Base-by-base conservation (phyloP, 2,329 filamentous ascomycete genomes). In the Diatrype stigma region DNA sequence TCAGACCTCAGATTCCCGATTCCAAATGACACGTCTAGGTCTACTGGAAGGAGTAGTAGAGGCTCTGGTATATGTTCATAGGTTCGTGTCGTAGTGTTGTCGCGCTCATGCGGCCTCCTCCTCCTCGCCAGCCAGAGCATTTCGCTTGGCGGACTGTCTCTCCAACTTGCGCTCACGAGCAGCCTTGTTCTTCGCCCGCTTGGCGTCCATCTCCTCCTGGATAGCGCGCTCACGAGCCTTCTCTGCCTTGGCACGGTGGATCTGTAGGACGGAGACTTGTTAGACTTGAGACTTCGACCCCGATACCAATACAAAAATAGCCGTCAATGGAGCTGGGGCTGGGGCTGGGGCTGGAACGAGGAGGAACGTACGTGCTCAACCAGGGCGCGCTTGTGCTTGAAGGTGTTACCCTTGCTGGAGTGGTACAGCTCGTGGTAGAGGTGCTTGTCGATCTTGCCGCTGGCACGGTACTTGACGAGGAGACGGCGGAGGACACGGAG, bases 391-490 rank as follows among this genome's bases (percentile, higher is more conserved):
- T 97, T 99, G 90, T 99, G 94, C 92, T 99, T 99, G 89, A 99
- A 99, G 77, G 94, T 93, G 88, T 99, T 99, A 95, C 94, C 95
- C 92, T 99, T 99, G 87, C 89, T 94, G 75, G 96, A 83, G 80
- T 96, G 94, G 86, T 99, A 99, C 67, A 99, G 90, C 83, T 97
- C 92, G 86, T 99, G 94, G 87, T 99, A 99, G 59, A 99, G 91
- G 85, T 99, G 94, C 88, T 99, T 99, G 84, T 99, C 94, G 76
- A 99, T 99, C 89, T 99, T 99, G 79, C 95, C 95, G 72, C 89
- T 89, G 77, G 93, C 93, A 79, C 94, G 94, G 86, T 99, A 99
- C 86, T 97, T 97, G 84, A 96, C 94, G 67, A 99, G 84, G 58
- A 99, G 89, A 76, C 94, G 94, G 75, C 94, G 93, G 80, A 99